Conservation (phyloP, 2,329 filamentous ascomycete genomes). For the Colletotrichum abscissum region DNA sequence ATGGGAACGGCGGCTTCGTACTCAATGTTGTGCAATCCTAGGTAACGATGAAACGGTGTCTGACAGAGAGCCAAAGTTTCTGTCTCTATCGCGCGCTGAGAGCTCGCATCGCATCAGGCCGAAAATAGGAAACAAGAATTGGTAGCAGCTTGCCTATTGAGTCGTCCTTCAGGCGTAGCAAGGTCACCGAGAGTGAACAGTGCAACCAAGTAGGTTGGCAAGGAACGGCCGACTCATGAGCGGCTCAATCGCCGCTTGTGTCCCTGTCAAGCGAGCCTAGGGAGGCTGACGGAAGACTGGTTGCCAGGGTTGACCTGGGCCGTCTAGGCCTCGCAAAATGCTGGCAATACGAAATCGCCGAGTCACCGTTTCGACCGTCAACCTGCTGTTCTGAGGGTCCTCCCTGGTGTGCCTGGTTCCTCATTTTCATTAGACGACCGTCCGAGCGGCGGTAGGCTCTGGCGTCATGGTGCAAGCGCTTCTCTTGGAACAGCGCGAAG, state of each 20-base stretch:
- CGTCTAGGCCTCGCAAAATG: constrained; percentile 1
- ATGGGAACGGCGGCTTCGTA: not conserved
- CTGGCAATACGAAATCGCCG: not conserved
- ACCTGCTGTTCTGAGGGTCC: not conserved
- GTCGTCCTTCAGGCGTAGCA: not conserved
- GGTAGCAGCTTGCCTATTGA: constrained; percentile 6
- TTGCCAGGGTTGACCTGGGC: constrained; percentile 5
- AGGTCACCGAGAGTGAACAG: constrained; percentile 1
- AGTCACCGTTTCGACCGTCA: constrained; percentile 17
- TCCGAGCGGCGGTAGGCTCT: constrained; percentile 17
- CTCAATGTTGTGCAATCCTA: not conserved
- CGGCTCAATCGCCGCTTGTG: not conserved
- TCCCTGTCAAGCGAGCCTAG: constrained; percentile 9
- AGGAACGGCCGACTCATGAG: not conserved
- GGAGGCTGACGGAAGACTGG: not conserved
- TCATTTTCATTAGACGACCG: constrained; percentile 9
- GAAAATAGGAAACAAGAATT: constrained; percentile 25
- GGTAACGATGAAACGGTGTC: constrained; percentile 22
- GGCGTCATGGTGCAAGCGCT: constrained; percentile 10
- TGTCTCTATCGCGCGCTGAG: not conserved
- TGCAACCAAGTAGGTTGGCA: not conserved
- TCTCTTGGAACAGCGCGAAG: constrained; percentile 6
- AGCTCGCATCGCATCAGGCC: constrained; percentile 16
- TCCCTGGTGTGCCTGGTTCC: not conserved
- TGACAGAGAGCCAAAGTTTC: constrained; percentile 26